Evolutionary conservation across 345 rosid genomes (phyloP).

Genomic region (Boechera divaricarpa): DNA sequence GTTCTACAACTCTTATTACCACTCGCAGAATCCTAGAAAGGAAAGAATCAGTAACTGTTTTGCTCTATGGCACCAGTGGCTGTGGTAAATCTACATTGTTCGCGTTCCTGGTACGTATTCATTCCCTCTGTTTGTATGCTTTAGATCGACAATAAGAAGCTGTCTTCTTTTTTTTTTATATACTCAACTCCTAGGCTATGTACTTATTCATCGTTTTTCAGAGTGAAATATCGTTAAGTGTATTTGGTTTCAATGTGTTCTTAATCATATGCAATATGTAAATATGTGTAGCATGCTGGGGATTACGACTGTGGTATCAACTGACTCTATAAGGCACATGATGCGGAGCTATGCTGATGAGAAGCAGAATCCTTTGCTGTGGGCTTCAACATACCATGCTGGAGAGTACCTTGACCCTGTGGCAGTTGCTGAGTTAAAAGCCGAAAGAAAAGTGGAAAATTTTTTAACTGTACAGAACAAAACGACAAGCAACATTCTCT

Average conservation of each 20-base stretch:
- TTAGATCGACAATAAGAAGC: slow-evolving; percentile 45
- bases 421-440: slow-evolving; percentile 96
- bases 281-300: slow-evolving; percentile 71
- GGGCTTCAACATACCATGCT: slow-evolving; percentile 99
- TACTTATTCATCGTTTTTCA: background rate
- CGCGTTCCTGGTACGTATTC: slow-evolving; percentile 79
- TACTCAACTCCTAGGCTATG: slow-evolving; percentile 24
- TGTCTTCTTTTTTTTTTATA: slow-evolving; percentile 47
- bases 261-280: slow-evolving; percentile 1
- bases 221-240: background rate
- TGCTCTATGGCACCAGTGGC: slow-evolving; percentile 99
- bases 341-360: slow-evolving; percentile 98
- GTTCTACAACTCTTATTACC: background rate
- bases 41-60: slow-evolving; percentile 95
- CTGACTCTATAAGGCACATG: slow-evolving; percentile 98
- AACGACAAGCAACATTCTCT: too few relatives aligned
- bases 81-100: slow-evolving; percentile 99
- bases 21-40: slow-evolving; percentile 91
- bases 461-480: too few relatives aligned
- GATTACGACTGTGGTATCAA: slow-evolving; percentile 93
- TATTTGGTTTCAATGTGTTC: background rate
- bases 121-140: slow-evolving; percentile 32
- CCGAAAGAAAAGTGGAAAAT: slow-evolving; percentile 75
- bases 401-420: slow-evolving; percentile 92
- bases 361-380: slow-evolving; percentile 90